These are phyloP conservation scores for Prunus fruticosa DNA, from an alignment of 306 rosid genomes.

Conservation along the genomic window DNA sequence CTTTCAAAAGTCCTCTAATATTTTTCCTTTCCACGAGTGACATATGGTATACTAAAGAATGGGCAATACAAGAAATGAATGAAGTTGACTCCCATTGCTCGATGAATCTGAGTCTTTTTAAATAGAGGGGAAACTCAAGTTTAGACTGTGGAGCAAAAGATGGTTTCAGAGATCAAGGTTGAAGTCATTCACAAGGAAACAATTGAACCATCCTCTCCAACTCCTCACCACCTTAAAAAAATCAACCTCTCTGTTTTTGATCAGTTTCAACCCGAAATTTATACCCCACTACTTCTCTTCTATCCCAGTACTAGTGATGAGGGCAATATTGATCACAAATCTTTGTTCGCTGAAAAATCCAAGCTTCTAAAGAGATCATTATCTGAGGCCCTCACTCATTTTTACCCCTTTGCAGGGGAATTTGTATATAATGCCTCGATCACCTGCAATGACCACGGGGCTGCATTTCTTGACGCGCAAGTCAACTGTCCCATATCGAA, in stretches of 20 bases:
- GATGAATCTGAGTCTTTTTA: too few species aligned
- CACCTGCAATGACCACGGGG: conserved; percentile 49
- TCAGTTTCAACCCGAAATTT: conserved; percentile 3
- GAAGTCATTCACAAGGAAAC: conserved; percentile 17
- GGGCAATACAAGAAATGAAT: too few species aligned
- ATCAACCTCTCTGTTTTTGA: conserved; percentile 23
- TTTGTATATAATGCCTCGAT: conserved; percentile 28
- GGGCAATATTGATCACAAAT: neutral
- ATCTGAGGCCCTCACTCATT: conserved; percentile 36
- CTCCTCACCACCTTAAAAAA: conserved; percentile 14
- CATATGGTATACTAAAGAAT: too few species aligned
- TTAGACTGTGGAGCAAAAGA: conserved; percentile 10
- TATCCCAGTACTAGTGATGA: neutral
- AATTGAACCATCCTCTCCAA: conserved; percentile 28
- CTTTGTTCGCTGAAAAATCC: conserved; percentile 3
- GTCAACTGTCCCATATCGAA: conserved; percentile 21
- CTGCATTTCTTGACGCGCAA: conserved; percentile 27
- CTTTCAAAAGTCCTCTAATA: too few species aligned
- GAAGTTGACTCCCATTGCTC: too few species aligned
- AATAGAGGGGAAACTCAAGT: too few species aligned
- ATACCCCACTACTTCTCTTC: conserved; percentile 10
- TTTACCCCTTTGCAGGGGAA: conserved; percentile 36
- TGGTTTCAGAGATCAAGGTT: conserved; percentile 11
- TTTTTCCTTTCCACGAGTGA: too few species aligned
- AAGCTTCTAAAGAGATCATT: conserved; percentile 39